Percentiles rank a stretch among this genome's conserved stretches.
These are phyloP conservation scores for Chaetothyriales sp. DNA, from an alignment of 2,329 filamentous ascomycete species.

Conservation along the genomic window DNA sequence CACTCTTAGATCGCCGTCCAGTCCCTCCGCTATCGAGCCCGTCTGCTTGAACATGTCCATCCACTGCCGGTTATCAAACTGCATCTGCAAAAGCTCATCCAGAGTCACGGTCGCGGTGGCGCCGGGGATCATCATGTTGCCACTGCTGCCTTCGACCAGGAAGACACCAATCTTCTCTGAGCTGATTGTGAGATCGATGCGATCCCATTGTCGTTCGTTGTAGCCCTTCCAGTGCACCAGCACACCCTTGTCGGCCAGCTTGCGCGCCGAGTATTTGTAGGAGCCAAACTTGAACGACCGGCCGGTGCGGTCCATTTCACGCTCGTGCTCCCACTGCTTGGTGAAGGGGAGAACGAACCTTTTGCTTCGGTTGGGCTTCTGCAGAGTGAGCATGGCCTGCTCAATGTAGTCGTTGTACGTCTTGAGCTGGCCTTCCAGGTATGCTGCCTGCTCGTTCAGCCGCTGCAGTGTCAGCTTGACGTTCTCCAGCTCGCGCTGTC, in stretches of 20 bases:
- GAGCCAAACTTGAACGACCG: conserved; percentile 94
- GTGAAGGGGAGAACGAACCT: conserved; percentile 91
- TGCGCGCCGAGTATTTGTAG: conserved; percentile 88
- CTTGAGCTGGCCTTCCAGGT: conserved; percentile 88
- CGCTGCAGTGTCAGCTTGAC: conserved; percentile 33
- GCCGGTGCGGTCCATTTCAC: conserved; percentile 80
- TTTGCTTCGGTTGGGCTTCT: conserved; percentile 85
- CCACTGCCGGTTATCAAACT: conserved; percentile 93
- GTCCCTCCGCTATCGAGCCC: background rate
- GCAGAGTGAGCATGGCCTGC: conserved; percentile 90
- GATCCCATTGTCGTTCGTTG: conserved; percentile 68
- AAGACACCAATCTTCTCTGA: conserved; percentile 92
- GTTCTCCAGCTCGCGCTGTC: conserved; percentile 71
- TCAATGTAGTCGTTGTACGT: conserved; percentile 99
- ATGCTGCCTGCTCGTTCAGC: conserved; percentile 54
- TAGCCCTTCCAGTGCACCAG: conserved; percentile 83
- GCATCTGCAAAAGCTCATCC: conserved; percentile 85
- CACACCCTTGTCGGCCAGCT: conserved; percentile 83
- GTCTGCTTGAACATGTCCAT: conserved; percentile 70
- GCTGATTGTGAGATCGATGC: conserved; percentile 84
- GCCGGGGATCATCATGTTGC: conserved; percentile 89
- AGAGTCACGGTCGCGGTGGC: conserved; percentile 78
- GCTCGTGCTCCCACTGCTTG: conserved; percentile 96
- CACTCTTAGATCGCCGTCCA: conserved; percentile 58
- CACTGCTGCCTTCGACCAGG: conserved; percentile 74